These are phyloP conservation scores for Scorias spongiosa DNA, from an alignment of 2,329 filamentous ascomycete species.

Conservation along the genomic window DNA sequence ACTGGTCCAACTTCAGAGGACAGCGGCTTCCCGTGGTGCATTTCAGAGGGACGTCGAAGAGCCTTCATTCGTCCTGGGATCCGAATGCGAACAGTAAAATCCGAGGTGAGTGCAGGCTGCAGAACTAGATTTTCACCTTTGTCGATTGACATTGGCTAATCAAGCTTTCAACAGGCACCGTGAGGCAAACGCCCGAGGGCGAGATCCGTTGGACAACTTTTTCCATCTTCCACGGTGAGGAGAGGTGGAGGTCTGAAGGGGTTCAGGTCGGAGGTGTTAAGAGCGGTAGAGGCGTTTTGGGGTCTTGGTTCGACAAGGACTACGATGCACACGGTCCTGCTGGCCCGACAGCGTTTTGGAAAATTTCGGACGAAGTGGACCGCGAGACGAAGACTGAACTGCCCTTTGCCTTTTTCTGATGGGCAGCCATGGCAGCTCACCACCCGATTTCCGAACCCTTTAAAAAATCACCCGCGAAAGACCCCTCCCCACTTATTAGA, in stretches of 20 bases:
- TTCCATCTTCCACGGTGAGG: conserved; percentile 47
- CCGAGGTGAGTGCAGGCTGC: conserved; percentile 37
- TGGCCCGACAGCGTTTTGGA: conserved; percentile 67
- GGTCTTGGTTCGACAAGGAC: conserved; percentile 66
- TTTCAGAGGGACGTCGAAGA: conserved; percentile 47
- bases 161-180: conserved; percentile 32
- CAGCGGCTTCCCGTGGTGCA: conserved; percentile 46
- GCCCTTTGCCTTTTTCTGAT: conserved; percentile 9
- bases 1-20: conserved; percentile 16
- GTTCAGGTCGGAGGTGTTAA: conserved; percentile 55
- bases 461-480: too few relatives aligned
- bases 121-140: too few relatives aligned
- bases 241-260: conserved; percentile 63
- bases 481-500: too few relatives aligned
- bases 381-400: conserved; percentile 13
- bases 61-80: conserved; percentile 50
- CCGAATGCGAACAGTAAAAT: conserved; percentile 53
- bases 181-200: conserved; percentile 50
- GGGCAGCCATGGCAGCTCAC: neutral
- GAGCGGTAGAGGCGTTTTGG: conserved; percentile 52
- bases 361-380: conserved; percentile 40
- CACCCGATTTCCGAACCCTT: too few relatives aligned
- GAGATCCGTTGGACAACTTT: conserved; percentile 62
- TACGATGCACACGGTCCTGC: conserved; percentile 53
- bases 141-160: neutral